phyloP scores from a whole-genome alignment of 2,329 filamentous ascomycete genomes.

The Xylaria sp. region DNA sequence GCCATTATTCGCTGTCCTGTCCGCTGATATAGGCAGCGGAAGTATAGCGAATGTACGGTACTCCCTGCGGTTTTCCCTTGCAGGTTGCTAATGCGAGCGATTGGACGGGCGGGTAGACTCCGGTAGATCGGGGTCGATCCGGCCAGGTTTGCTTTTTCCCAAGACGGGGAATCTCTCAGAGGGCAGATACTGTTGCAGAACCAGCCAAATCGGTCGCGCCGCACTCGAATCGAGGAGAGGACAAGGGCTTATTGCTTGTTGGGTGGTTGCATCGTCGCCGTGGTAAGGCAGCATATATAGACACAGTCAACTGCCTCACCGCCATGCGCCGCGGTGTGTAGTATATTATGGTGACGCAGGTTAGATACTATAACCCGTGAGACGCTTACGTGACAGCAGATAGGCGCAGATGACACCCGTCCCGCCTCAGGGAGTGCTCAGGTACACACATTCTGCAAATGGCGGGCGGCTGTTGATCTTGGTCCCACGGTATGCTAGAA shows the following conservation, averaged over 20 bases:
- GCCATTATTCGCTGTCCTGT: slow-evolving; percentile 11
- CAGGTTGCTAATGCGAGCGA: slow-evolving; percentile 27
- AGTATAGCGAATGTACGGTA: slow-evolving; percentile 6
- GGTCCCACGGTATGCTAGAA: slow-evolving; percentile 22
- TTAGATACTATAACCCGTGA: slow-evolving; percentile 1
- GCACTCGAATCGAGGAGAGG: slow-evolving; percentile 21
- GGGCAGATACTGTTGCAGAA: not conserved
- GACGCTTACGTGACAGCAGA: slow-evolving; percentile 4
- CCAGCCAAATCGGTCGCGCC: not conserved
- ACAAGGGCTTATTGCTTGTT: slow-evolving; percentile 9
- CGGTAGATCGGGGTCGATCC: slow-evolving; percentile 32
- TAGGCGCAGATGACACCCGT: slow-evolving; percentile 17
- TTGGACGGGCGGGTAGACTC: slow-evolving; percentile 29
- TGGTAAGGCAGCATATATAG: slow-evolving; percentile 16
- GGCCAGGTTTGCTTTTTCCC: slow-evolving; percentile 5
- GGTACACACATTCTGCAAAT: slow-evolving; percentile 1
- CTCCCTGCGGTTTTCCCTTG: slow-evolving; percentile 3
- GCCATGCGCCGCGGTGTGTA: slow-evolving; percentile 24
- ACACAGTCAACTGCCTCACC: slow-evolving; percentile 25
- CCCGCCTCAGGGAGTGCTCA: not conserved
- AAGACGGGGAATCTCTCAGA: not conserved
- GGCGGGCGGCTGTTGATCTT: slow-evolving; percentile 13
- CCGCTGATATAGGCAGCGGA: not conserved
- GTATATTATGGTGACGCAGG: not conserved
- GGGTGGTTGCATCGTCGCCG: slow-evolving; percentile 12